phyloP scores from a whole-genome alignment of 768 basidiomycete genomes.

The Lactifluus rugatus region DNA sequence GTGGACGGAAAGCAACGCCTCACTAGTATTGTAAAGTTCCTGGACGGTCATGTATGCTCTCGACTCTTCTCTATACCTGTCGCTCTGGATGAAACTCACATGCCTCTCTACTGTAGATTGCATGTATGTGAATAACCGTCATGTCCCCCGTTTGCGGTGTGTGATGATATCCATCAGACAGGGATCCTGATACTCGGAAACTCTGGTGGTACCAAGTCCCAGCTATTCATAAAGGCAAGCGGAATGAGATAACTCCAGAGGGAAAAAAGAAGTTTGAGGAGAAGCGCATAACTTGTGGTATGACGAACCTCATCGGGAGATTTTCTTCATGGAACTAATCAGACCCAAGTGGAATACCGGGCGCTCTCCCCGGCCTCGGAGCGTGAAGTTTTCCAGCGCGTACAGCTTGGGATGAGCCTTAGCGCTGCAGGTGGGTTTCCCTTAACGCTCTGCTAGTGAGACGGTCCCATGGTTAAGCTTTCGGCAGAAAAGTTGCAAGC shows the following conservation, averaged over 20 bases:
- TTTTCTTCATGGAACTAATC: neutral
- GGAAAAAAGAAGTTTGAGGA: slow-evolving; percentile 42
- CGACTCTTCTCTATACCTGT: neutral
- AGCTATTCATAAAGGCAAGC: slow-evolving; percentile 33
- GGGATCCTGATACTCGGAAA: slow-evolving; percentile 47
- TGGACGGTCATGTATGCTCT: slow-evolving; percentile 31
- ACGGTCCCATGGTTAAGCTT: neutral
- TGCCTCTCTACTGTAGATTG: slow-evolving; percentile 33
- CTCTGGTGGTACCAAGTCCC: slow-evolving; percentile 53
- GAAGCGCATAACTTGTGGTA: slow-evolving; percentile 63
- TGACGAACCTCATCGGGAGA: neutral
- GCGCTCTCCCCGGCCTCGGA: slow-evolving; percentile 45
- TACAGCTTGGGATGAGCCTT: slow-evolving; percentile 69
- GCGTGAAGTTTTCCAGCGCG: slow-evolving; percentile 74
- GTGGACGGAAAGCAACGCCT: slow-evolving; percentile 48
- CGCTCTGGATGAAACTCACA: neutral
- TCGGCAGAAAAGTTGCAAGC: slow-evolving; percentile 68
- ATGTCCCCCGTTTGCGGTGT: slow-evolving; percentile 17
- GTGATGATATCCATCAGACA: slow-evolving; percentile 35
- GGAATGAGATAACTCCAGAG: slow-evolving; percentile 42
- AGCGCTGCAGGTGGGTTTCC: slow-evolving; percentile 52
- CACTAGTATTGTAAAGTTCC: slow-evolving; percentile 38
- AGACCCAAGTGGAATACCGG: slow-evolving; percentile 48
- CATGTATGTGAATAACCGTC: slow-evolving; percentile 33
- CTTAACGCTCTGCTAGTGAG: neutral